Evolutionary conservation across 768 basidiomycete species (phyloP), one percentile per base, ranked within the genome.

Genomic region (Crucibulum laeve): DNA sequence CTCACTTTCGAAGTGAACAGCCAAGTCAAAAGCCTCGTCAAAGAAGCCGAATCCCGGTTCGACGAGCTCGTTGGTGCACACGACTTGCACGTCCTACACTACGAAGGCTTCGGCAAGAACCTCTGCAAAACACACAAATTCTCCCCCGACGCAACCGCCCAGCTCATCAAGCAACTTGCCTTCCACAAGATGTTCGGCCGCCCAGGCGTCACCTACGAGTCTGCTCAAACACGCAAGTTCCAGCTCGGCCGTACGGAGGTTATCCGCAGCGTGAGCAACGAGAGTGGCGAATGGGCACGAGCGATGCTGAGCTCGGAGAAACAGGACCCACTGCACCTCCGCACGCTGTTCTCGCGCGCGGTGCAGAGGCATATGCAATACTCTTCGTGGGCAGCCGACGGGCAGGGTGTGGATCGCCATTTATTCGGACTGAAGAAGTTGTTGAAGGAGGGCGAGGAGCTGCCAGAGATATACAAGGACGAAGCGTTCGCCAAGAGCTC

Each of bases 91-190:
- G 87, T 90, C 19, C 69, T 91, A 35, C 84, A 93, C 57, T 93
- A 91, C 53, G 80, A 85, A 54, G 87, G 81, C 4, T 96, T 93
- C 60, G 96, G 96, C 47, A 95, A 95, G 67, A 71, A 78, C 52
- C 63, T 77, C 52, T 89, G 93, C 69, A 97, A 96, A 70, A 74
- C 70, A 44, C 79, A 77, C 74, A 84, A 84, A 56, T 71, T 79
- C 37, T 92, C 89, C 1, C 96, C 95, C 0, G 96, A 99, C 56
- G 93, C 94, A 21, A 93, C 92, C 83, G 89, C 77, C 14, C 96
- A 99, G 67, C 75, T 98, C 42, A 83, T 94, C 53, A 97, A 94
- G 70, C 95, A 97, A 64, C 83, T 97, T 37, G 95, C 94, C 17
- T 97, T 90, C 71, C 81, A 87, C 62, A 93, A 94, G 68, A 79